Evolutionary conservation across 306 rosid species (phyloP).

Genomic region (Dalbergia cochinchinensis): DNA sequence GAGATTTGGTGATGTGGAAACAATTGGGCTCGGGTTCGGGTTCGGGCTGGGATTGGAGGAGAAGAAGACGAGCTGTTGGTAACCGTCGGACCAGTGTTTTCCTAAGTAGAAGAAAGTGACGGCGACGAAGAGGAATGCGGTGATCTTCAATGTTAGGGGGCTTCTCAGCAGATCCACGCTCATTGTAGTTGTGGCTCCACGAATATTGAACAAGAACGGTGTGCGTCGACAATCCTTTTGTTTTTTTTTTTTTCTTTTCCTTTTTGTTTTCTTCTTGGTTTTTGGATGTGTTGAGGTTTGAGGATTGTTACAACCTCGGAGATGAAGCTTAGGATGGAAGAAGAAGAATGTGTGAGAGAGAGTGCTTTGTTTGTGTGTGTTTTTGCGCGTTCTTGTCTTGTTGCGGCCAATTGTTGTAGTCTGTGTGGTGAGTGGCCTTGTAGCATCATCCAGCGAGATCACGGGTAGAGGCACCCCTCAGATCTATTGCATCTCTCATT

Average conservation of each 20-base stretch:
- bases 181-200: constrained; percentile 41
- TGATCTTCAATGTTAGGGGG: constrained; percentile 56
- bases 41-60: constrained; percentile 28
- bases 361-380: too few relatives aligned
- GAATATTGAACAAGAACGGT: not conserved
- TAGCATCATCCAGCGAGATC: too few relatives aligned
- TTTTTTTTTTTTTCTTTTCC: not conserved
- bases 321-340: too few relatives aligned
- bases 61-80: constrained; percentile 83
- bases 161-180: constrained; percentile 55
- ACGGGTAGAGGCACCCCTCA: too few relatives aligned
- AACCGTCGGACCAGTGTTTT: constrained; percentile 73
- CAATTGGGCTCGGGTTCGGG: constrained; percentile 50
- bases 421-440: too few relatives aligned
- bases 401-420: too few relatives aligned
- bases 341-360: too few relatives aligned
- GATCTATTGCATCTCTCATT: too few relatives aligned
- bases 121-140: constrained; percentile 55
- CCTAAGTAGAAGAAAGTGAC: constrained; percentile 80
- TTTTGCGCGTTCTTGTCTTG: too few relatives aligned
- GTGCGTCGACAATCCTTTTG: not conserved
- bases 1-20: constrained; percentile 71
- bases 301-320: too few relatives aligned
- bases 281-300: too few relatives aligned
- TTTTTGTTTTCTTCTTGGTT: too few relatives aligned